Evolutionary conservation across 352 stramenopile genomes (phyloP).

Genomic region (Globisporangium mamillatum): DNA sequence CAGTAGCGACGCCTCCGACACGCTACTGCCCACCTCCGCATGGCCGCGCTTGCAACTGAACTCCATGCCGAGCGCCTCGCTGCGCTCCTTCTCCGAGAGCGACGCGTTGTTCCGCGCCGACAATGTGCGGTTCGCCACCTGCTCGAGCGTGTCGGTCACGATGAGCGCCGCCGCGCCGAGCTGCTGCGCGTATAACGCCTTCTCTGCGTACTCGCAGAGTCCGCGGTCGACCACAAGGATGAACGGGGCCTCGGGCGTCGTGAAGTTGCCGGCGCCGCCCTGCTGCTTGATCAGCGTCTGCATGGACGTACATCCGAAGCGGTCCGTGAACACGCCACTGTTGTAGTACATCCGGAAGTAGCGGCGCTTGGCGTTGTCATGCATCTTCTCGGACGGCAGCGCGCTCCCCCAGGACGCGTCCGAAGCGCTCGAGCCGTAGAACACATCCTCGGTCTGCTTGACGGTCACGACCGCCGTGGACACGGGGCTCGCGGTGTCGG

Average conservation of each 20-base stretch:
- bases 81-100: conserved; percentile 5
- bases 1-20: conserved; percentile 25
- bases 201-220: conserved; percentile 70
- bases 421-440: conserved; percentile 51
- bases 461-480: conserved; percentile 57
- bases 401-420: conserved; percentile 52
- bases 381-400: conserved; percentile 49
- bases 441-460: conserved; percentile 44
- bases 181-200: conserved; percentile 65
- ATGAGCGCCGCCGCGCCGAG: conserved; percentile 67
- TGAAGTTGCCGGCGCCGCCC: conserved; percentile 17
- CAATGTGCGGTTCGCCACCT: conserved; percentile 67
- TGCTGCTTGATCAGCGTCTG: conserved; percentile 22
- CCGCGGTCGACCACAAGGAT: conserved; percentile 74
- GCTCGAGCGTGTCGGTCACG: conserved; percentile 66
- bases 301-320: conserved; percentile 50
- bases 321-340: conserved; percentile 33
- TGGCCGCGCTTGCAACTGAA: conserved; percentile 56
- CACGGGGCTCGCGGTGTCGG: conserved; percentile 36
- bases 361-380: conserved; percentile 31
- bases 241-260: conserved; percentile 37
- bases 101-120: conserved; percentile 23
- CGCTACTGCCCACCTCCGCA: conserved; percentile 22
- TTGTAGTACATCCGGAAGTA: conserved; percentile 59
- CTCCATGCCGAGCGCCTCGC: conserved; percentile 43